phyloP scores from a whole-genome alignment of 23 red algal species.

The Agarophyton chilense region DNA sequence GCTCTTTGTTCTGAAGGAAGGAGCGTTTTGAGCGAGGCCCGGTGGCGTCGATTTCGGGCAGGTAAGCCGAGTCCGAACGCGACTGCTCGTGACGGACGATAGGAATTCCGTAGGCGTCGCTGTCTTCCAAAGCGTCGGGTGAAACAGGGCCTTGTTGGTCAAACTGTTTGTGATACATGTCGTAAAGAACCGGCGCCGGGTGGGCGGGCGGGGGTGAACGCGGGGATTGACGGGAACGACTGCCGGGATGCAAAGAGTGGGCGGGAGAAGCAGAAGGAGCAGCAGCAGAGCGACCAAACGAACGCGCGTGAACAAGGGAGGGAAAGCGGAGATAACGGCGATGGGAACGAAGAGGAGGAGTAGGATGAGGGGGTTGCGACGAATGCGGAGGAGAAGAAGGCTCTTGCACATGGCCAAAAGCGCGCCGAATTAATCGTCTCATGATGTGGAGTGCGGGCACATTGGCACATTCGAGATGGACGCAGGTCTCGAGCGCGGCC shows the following conservation, averaged over 20 bases:
- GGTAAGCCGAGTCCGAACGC: background rate
- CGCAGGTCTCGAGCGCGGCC: background rate
- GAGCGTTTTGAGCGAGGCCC: background rate
- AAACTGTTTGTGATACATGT: slow-evolving; percentile 39
- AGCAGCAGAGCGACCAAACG: background rate
- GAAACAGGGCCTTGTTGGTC: background rate
- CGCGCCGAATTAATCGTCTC: slow-evolving; percentile 19
- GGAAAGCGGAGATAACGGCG: slow-evolving; percentile 8
- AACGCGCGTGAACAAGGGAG: background rate
- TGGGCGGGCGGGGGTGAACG: background rate
- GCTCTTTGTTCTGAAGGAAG: background rate
- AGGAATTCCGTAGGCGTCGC: background rate
- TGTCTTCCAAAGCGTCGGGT: slow-evolving; percentile 4
- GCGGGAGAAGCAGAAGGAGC: background rate
- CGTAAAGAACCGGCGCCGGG: slow-evolving; percentile 56
- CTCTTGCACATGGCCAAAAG: background rate
- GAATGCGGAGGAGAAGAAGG: background rate
- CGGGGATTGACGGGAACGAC: background rate
- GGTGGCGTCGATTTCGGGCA: slow-evolving; percentile 28
- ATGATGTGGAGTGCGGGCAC: background rate
- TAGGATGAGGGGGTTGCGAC: background rate
- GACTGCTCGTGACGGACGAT: slow-evolving; percentile 26
- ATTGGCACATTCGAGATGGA: slow-evolving; percentile 25
- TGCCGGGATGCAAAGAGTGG: background rate
- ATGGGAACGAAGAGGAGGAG: background rate